Evolutionary conservation across 2,329 filamentous ascomycete genomes (phyloP).

Genomic region (Fusarium lateritium): DNA sequence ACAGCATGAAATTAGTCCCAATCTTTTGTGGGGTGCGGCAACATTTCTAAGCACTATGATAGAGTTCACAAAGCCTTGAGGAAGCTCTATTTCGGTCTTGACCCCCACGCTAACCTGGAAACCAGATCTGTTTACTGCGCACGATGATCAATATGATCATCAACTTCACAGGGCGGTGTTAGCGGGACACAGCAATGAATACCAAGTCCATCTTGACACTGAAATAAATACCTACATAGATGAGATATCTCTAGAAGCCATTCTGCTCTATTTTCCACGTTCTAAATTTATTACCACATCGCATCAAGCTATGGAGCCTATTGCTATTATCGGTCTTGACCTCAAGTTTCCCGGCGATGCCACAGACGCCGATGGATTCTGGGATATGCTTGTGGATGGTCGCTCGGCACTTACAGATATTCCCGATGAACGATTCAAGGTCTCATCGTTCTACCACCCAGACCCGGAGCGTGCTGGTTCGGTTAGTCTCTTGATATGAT

Average conservation of each 20-base stretch:
- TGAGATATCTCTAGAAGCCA: not conserved
- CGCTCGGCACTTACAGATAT: slow-evolving; percentile 11
- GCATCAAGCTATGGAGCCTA: slow-evolving; percentile 7
- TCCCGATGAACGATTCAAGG: slow-evolving; percentile 15
- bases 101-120: not conserved
- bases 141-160: too few relatives aligned
- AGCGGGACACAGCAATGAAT: too few relatives aligned
- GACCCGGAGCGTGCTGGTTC: slow-evolving; percentile 15
- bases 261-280: not conserved
- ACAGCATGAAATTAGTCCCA: too few relatives aligned
- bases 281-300: not conserved
- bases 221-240: too few relatives aligned
- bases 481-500: not conserved
- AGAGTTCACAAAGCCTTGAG: not conserved
- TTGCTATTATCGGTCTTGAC: slow-evolving; percentile 15
- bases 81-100: too few relatives aligned
- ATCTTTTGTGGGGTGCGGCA: not conserved
- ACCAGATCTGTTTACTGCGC: not conserved
- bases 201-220: too few relatives aligned
- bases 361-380: slow-evolving; percentile 8
- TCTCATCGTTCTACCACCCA: slow-evolving; percentile 14
- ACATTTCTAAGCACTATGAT: not conserved
- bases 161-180: too few relatives aligned
- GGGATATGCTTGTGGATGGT: slow-evolving; percentile 18
- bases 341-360: slow-evolving; percentile 19